Evolutionary conservation across 2,329 filamentous ascomycete genomes (phyloP), one percentile per base, ranked within the genome.

Genomic region (Colletotrichum endophyticum): DNA sequence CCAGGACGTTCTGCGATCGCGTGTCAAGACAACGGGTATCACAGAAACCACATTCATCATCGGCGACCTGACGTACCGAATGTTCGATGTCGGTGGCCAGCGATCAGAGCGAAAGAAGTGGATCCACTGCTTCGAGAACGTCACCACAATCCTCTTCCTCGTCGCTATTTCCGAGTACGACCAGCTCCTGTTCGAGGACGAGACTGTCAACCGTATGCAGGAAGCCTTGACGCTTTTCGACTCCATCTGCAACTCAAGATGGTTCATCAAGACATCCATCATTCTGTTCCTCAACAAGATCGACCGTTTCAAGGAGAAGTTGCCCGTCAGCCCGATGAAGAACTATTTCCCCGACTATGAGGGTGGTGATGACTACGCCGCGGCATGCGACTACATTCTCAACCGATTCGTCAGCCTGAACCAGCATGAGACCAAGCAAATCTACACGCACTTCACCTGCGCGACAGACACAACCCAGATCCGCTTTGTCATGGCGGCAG

Each of bases 381-480:
- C 95, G 68, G 97, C 97, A 49, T 99, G 97, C 88, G 96, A 99
- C 86, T 99, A 99, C 88, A 99, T 99, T 83, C 92, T 99, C 78
- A 99, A 99, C 91, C 93, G 97, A 84, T 99, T 99, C 87, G 97
- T 99, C 82, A 97, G 95, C 84, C 90, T 99, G 84, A 99, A 99
- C 89, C 97, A 99, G 88, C 96, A 98, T 85, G 97, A 99, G 89
- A 98, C 96, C 72, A 99, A 99, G 91, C 97, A 99, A 87, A 99
- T 99, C 86, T 99, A 99, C 91, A 99, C 97, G 76, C 97, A 99
- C 87, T 99, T 99, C 88, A 99, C 97, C 67, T 99, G 97, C 85
- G 97, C 97, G 77, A 99, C 97, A 66, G 97, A 99, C 85, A 99
- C 97, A 36, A 98, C 97, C 83, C 97, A 99, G 87, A 99, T 99